Conservation (phyloP, 768 basidiomycete species). For the Phylloporus sp. region DNA sequence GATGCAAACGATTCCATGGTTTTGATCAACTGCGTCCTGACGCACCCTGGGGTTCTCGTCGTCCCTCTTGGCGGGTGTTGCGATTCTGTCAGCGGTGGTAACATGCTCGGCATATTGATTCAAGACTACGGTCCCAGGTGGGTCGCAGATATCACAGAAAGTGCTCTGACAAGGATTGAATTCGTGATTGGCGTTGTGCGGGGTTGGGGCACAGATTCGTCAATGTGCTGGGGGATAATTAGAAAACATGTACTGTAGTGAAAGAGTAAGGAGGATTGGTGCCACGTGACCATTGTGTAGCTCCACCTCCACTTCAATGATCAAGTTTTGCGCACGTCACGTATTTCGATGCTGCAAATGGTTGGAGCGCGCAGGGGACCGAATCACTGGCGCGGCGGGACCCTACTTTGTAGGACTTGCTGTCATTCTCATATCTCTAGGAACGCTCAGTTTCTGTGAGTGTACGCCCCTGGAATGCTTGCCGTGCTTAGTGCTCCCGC, state of each 20-base stretch:
- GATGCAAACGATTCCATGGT: no score
- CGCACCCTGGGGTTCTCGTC: constrained; percentile 10
- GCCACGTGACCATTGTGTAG: not conserved
- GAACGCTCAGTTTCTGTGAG: constrained; percentile 79
- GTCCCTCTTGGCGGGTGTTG: constrained; percentile 11
- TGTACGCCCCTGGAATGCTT: constrained; percentile 13
- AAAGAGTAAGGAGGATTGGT: constrained; percentile 21
- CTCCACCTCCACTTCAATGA: no score
- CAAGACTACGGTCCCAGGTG: constrained; percentile 36
- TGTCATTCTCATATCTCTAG: constrained; percentile 59
- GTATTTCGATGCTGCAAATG: constrained; percentile 56
- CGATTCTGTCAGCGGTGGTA: constrained; percentile 25
- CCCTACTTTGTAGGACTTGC: constrained; percentile 88
- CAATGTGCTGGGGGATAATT: constrained; percentile 51
- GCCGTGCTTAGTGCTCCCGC: not conserved
- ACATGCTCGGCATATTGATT: constrained; percentile 42
- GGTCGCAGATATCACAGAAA: constrained; percentile 43
- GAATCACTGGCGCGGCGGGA: constrained; percentile 84
- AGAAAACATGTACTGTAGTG: constrained; percentile 38
- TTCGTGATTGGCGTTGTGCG: constrained; percentile 41
- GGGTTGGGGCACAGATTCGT: constrained; percentile 43
- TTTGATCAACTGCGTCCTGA: constrained; percentile 24
- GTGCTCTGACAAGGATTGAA: constrained; percentile 48
- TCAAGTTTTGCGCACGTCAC: constrained; percentile 19
- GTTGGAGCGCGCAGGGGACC: constrained; percentile 71